Percentiles rank a stretch among this genome's conserved stretches.
phyloP scores from a whole-genome alignment of 345 rosid species.

The Citrus maxima region DNA sequence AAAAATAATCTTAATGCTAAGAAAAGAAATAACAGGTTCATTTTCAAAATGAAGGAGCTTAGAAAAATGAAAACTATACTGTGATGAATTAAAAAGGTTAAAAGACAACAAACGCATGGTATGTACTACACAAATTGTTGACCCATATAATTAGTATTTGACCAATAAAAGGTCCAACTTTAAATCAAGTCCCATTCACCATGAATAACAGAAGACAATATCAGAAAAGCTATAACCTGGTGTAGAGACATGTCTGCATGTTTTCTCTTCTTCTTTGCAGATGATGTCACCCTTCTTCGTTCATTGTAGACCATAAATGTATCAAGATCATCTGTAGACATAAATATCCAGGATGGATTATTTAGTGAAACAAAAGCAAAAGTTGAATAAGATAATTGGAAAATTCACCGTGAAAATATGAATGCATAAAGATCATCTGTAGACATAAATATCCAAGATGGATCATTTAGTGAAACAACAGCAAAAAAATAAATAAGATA shows the following conservation, averaged over 20 bases:
- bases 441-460: slow-evolving; percentile 13
- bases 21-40: background rate
- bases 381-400: slow-evolving; percentile 2
- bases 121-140: background rate
- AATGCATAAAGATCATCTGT: slow-evolving; percentile 77
- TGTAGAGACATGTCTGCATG: slow-evolving; percentile 57
- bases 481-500: slow-evolving; percentile 4
- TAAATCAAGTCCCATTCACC: background rate
- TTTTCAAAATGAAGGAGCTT: background rate
- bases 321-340: slow-evolving; percentile 59
- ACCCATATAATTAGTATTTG: background rate
- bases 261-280: slow-evolving; percentile 88
- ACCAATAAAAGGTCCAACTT: background rate
- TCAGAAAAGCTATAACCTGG: slow-evolving; percentile 58
- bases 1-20: background rate
- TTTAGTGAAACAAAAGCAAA: slow-evolving; percentile 3
- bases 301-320: slow-evolving; percentile 85
- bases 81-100: background rate
- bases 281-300: slow-evolving; percentile 86
- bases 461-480: slow-evolving; percentile 1
- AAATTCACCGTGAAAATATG: slow-evolving; percentile 23
- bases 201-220: background rate
- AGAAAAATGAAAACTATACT: background rate
- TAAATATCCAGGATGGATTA: slow-evolving; percentile 7
- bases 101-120: background rate